Base-by-base conservation (phyloP, 106 monocot genomes). In the Ottelia alismoides region DNA sequence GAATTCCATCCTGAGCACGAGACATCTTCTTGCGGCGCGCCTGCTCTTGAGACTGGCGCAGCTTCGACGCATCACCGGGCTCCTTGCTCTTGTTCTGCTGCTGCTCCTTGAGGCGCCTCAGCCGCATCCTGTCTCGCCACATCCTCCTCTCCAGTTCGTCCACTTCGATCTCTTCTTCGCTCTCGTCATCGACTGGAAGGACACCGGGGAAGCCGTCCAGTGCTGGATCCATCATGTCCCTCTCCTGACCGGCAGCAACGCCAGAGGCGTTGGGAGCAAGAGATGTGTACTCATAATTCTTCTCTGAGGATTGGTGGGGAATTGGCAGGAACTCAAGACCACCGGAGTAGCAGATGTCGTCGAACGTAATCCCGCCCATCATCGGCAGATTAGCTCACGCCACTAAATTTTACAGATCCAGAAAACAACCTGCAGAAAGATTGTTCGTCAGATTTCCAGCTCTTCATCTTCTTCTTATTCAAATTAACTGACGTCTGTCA, bases 21-120 rank as follows among this genome's bases (percentile, higher is more conserved):
- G 66, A 49, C 66, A 66, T 49, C 66, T 57, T 66, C 56, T 66
- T 66, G 31, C 66, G 40, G 18, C 66, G 19, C 1, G 56, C 56
- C 24, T 57, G 56, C 47, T 66, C 66, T 19, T 35, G 52, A 4
- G 63, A 64, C 53, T 53, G 63, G 11, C 25, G 22, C 40, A 26
- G 43, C 25, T 40, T 64, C 6, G 6, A 40, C 24, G 44, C 24
- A 12, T 64, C 63, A 2, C 6, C 27, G 40, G 18, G 50, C 4
- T 49, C 49, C 22, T 32, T 18, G 18, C 32, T 62, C 49, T 24
- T 48, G 3, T 48, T 51, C 6, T 51, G 28, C 23, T 51, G 58
- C 25, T 45, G 45, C 10, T 47, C 57, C 46, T 57, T 66, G 14
- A 66, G 55, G 45, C 65, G 56, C 47, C 47, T 45, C 20, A 66